These are phyloP conservation scores for Fulvia fulva DNA, from an alignment of 2,329 filamentous ascomycete genomes.

Conservation along the genomic window DNA sequence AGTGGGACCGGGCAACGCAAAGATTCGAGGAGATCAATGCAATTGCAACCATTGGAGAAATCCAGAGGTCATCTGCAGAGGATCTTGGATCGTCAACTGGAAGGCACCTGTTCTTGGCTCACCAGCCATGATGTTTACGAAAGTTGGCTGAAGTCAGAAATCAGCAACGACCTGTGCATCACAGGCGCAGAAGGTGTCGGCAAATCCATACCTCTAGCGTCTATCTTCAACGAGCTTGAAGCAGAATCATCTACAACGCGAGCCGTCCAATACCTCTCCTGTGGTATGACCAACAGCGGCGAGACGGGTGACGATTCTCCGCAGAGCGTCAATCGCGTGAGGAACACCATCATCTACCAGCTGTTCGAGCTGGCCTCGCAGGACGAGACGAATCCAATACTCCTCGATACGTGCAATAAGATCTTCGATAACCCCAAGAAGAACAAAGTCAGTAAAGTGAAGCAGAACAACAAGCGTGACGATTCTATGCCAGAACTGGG, in stretches of 20 bases:
- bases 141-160: background rate
- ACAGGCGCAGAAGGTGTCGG: background rate
- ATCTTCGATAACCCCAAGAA: constrained; percentile 16
- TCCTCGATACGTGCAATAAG: constrained; percentile 14
- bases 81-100: constrained; percentile 3
- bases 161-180: background rate
- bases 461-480: constrained; percentile 7
- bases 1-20: constrained; percentile 12
- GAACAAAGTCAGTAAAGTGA: background rate
- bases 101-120: constrained; percentile 8
- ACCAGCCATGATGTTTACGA: background rate
- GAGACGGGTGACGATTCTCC: background rate
- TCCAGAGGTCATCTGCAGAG: background rate
- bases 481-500: constrained; percentile 12
- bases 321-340: background rate
- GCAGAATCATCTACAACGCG: background rate
- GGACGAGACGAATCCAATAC: constrained; percentile 6
- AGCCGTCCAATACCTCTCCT: background rate
- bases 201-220: background rate
- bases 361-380: constrained; percentile 11
- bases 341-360: constrained; percentile 9
- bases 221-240: background rate
- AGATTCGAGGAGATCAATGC: constrained; percentile 14
- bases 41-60: constrained; percentile 10
- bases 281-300: background rate